Evolutionary conservation across 345 rosid species (phyloP), one percentile per base, ranked within the genome.

Genomic region (Salix udensis): DNA sequence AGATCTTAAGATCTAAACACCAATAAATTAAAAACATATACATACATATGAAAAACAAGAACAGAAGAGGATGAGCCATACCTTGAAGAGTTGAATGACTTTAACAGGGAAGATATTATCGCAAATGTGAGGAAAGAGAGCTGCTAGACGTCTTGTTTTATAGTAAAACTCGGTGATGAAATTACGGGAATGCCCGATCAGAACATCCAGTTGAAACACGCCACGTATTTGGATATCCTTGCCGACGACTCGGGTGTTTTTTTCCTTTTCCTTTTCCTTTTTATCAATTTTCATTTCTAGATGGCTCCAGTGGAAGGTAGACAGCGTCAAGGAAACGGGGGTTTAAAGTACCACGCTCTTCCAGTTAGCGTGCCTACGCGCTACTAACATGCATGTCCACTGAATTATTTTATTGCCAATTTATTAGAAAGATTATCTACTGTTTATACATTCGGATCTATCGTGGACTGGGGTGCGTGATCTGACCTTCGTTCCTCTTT

Each of bases 391-490:
- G 0, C 4, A 44, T 44, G 50, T 4, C 3, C 13, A 4, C 1
- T 2, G 15, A 40, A 40, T 10, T 40, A 40, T 40, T 40, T 40
- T 40, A 40, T 40, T 11, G 13, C 44, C 13, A 40, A 40, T 10
- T 40, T 40, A 40, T 40, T 9, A 30, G 4, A 30, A 30, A 30
- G 4, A 30, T 30, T 30, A 30, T 30, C 30, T 30, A 2, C 30
- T 30, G 2, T n/a, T n/a, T n/a, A n/a, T n/a, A n/a, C n/a, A n/a
- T n/a, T n/a, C n/a, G 2, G 30, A 30, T 30, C 4, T 2, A 30
- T 0, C 0, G 4, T 30, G 0, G 31, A 30, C 0, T 30, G 4
- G 31, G 31, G 0, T 30, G 31, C 4, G 4, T 30, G 31, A 30
- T 30, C 4, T 30, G 31, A 30, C 31, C 31, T 2, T 4, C 31